A percentile compares a stretch with the other conserved stretches of the same genome.
These are phyloP conservation scores for Metschnikowia corniflorae DNA, from an alignment of 805 yeast genomes.

Conservation along the genomic window DNA sequence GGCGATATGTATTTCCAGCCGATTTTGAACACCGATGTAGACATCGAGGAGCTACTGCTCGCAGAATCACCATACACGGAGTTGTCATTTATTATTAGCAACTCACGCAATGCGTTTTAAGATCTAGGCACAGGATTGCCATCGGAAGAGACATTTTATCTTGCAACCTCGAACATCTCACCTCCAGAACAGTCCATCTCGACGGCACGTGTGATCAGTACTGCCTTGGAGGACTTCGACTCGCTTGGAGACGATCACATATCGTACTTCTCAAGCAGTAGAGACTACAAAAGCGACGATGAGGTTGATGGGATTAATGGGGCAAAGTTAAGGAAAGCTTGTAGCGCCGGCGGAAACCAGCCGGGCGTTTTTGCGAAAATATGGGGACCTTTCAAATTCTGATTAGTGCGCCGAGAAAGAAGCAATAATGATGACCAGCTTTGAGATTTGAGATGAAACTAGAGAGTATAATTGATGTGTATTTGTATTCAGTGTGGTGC, in stretches of 20 bases:
- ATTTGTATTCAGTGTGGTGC: too few species aligned
- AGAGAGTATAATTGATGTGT: neutral
- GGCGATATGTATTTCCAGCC: too few species aligned
- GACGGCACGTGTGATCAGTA: too few species aligned
- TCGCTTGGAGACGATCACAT: neutral
- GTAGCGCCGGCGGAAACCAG: neutral
- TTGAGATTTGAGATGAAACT: too few species aligned
- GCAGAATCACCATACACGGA: conserved; percentile 13
- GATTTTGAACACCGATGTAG: neutral
- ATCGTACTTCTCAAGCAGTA: conserved; percentile 2
- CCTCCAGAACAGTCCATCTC: neutral
- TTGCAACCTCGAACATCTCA: neutral
- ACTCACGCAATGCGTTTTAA: conserved; percentile 2
- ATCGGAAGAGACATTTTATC: neutral
- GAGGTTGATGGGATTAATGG: conserved; percentile 5
- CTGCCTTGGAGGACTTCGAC: too few species aligned
- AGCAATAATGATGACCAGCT: neutral
- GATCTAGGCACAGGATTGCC: neutral
- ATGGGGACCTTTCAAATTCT: conserved; percentile 1
- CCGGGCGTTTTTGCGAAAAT: conserved; percentile 8
- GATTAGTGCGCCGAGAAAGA: neutral
- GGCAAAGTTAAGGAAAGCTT: neutral
- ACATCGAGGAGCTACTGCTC: conserved; percentile 7
- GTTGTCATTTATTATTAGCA: conserved; percentile 12
- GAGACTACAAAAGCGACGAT: conserved; percentile 6